Evolutionary conservation across 768 basidiomycete genomes (phyloP).

Genomic region (Boletus coccyginus): DNA sequence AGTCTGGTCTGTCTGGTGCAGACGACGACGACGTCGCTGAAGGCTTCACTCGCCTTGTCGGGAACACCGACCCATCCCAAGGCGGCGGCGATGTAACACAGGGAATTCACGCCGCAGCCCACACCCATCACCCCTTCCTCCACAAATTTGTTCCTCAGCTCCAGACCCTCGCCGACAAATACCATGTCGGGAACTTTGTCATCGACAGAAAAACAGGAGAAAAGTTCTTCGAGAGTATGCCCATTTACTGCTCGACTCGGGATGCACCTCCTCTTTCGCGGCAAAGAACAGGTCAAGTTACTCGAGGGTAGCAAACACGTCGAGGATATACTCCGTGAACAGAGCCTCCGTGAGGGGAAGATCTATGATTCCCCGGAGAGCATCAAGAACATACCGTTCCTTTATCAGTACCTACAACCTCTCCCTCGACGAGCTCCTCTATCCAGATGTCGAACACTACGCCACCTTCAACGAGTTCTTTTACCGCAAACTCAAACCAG

Average conservation of each 20-base stretch:
- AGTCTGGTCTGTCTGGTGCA: conserved; percentile 16
- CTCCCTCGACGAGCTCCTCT: conserved; percentile 54
- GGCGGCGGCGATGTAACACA: conserved; percentile 15
- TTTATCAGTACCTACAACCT: conserved; percentile 58
- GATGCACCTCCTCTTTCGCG: conserved; percentile 76
- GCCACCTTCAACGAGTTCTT: conserved; percentile 80
- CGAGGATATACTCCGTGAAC: conserved; percentile 49
- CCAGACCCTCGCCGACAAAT: conserved; percentile 47
- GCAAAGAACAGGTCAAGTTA: conserved; percentile 46
- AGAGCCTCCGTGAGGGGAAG: conserved; percentile 55
- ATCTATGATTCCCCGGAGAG: conserved; percentile 55
- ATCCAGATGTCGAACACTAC: conserved; percentile 61
- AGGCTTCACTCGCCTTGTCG: conserved; percentile 21
- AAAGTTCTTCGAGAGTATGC: conserved; percentile 72
- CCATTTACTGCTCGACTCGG: conserved; percentile 65
- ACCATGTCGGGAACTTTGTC: conserved; percentile 62
- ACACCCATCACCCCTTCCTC: conserved; percentile 38
- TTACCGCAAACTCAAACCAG: conserved; percentile 52
- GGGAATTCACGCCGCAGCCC: conserved; percentile 35
- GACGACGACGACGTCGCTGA: conserved; percentile 20
- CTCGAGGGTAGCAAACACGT: conserved; percentile 46
- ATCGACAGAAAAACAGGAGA: conserved; percentile 44
- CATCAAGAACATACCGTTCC: conserved; percentile 47
- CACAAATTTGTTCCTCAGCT: conserved; percentile 53
- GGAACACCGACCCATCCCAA: conserved; percentile 11